Conservation (phyloP, 1,139 yeast genomes). For the Suhomyces guaymorum region DNA sequence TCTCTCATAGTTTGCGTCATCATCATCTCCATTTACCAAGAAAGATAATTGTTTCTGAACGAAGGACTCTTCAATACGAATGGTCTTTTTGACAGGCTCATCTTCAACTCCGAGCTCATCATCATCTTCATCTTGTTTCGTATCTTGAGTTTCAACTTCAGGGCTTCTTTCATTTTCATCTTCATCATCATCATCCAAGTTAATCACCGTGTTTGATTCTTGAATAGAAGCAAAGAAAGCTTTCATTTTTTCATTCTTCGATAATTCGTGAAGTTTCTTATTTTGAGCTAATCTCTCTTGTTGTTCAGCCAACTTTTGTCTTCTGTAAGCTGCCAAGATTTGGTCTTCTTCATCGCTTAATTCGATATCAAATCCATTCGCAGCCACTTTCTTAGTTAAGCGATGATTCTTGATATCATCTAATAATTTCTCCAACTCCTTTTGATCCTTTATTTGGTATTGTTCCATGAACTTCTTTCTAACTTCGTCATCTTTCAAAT, state of each 20-base stretch:
- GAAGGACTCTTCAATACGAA: slow-evolving; percentile 51
- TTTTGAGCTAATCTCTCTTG: slow-evolving; percentile 56
- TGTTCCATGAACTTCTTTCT: slow-evolving; percentile 65
- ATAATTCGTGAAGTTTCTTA: slow-evolving; percentile 49
- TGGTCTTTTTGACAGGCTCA: slow-evolving; percentile 23
- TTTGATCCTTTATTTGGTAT: slow-evolving; percentile 67
- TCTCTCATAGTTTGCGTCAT: slow-evolving; percentile 36
- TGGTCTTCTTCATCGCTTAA: slow-evolving; percentile 69
- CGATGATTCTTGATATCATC: slow-evolving; percentile 85
- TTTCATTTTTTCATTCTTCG: slow-evolving; percentile 56
- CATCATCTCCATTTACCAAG: slow-evolving; percentile 41
- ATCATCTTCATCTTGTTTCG: slow-evolving; percentile 16
- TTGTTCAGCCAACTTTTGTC: slow-evolving; percentile 56
- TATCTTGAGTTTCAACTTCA: slow-evolving; percentile 16
- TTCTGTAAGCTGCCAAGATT: slow-evolving; percentile 51
- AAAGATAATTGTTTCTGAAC: slow-evolving; percentile 68
- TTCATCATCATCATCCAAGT: slow-evolving; percentile 32
- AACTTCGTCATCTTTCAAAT: slow-evolving; percentile 60
- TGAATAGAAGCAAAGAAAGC: slow-evolving; percentile 77
- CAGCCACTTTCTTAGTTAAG: slow-evolving; percentile 62
- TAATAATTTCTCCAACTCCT: slow-evolving; percentile 69
- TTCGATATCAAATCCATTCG: slow-evolving; percentile 61
- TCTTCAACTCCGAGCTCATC: slow-evolving; percentile 23
- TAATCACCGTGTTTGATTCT: slow-evolving; percentile 35
- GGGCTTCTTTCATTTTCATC: slow-evolving; percentile 20